Conservation (phyloP, 805 yeast genomes). For the Metschnikowia henanensis region DNA sequence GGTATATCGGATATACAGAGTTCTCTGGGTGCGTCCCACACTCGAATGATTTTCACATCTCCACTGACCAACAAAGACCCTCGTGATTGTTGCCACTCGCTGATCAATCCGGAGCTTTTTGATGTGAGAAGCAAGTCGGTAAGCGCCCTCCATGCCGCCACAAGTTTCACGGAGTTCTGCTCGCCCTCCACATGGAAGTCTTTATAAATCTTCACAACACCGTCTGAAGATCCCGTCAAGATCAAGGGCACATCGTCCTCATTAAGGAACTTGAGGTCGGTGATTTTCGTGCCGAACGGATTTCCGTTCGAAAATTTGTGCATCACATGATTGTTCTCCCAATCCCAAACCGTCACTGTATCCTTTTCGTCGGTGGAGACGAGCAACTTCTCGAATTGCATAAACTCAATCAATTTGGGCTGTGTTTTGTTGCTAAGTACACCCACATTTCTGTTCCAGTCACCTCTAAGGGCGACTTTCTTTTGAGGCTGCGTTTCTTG, state of each 20-base stretch:
- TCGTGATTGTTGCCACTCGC: conserved; percentile 97
- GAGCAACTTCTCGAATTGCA: conserved; percentile 87
- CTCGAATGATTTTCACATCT: conserved; percentile 84
- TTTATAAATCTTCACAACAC: conserved; percentile 84
- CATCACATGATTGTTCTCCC: conserved; percentile 61
- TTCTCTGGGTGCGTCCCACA: conserved; percentile 98
- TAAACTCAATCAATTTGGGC: conserved; percentile 74
- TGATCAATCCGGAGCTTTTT: conserved; percentile 75
- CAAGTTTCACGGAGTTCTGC: conserved; percentile 49
- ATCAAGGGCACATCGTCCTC: conserved; percentile 90
- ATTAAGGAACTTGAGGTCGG: conserved; percentile 82
- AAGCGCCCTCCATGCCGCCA: conserved; percentile 91
- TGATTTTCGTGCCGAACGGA: conserved; percentile 84
- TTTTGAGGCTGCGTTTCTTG: conserved; percentile 91
- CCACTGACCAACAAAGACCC: conserved; percentile 93
- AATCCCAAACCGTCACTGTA: conserved; percentile 83
- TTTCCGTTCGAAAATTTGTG: conserved; percentile 79
- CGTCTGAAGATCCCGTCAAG: conserved; percentile 90
- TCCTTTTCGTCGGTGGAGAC: conserved; percentile 84
- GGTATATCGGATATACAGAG: conserved; percentile 85
- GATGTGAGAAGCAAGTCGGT: conserved; percentile 82
- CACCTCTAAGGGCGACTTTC: conserved; percentile 75
- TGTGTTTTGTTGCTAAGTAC: conserved; percentile 72
- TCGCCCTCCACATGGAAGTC: conserved; percentile 53
- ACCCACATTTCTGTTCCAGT: conserved; percentile 70